A percentile compares a stretch with the other conserved stretches of the same genome.
phyloP scores from a whole-genome alignment of 2,329 filamentous ascomycete genomes.

The Lachnellula cervina region DNA sequence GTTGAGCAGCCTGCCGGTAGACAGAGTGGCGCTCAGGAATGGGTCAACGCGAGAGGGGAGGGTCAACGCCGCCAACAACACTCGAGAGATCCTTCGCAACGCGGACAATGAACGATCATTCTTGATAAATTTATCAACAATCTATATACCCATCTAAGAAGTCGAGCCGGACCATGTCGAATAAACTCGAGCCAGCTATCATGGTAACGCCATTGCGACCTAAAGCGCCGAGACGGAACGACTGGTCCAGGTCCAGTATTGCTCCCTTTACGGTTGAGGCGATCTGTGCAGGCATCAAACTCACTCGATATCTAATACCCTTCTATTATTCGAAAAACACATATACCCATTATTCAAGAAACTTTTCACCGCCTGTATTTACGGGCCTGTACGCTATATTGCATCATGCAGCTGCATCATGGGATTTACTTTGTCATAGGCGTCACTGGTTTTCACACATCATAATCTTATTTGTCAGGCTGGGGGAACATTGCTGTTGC shows the following conservation, averaged over 20 bases:
- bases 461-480: conserved; percentile 20
- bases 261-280: not conserved
- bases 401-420: conserved; percentile 13
- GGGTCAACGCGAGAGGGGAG: conserved; percentile 45
- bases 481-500: conserved; percentile 8
- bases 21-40: conserved; percentile 48
- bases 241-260: not conserved
- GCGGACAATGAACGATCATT: conserved; percentile 27
- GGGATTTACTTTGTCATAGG: conserved; percentile 17
- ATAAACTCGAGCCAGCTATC: conserved; percentile 6
- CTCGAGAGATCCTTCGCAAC: conserved; percentile 41
- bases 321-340: not conserved
- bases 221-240: conserved; percentile 1
- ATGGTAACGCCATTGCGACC: conserved; percentile 3
- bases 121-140: not conserved
- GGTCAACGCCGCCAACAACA: conserved; percentile 33
- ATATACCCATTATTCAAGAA: not conserved
- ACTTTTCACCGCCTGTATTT: conserved; percentile 6
- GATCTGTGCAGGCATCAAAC: conserved; percentile 1
- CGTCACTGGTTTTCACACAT: conserved; percentile 7
- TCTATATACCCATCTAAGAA: not conserved
- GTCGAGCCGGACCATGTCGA: not conserved
- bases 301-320: not conserved
- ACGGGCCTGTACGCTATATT: conserved; percentile 18
- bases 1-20: conserved; percentile 51